Conservation (phyloP, 73 alveolate genomes). For the Paramecium octaurelia region DNA sequence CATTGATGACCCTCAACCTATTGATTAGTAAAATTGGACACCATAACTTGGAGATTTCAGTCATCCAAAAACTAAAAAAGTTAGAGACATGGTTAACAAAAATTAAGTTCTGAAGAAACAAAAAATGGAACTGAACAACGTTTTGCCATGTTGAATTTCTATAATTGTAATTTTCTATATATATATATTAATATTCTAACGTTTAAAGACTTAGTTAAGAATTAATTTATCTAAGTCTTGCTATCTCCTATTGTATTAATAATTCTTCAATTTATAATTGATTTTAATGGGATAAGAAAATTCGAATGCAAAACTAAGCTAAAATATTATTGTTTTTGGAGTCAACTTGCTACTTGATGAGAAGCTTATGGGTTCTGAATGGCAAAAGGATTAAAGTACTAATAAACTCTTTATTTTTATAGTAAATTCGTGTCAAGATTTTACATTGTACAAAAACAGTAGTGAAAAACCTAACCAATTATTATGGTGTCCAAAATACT, state of each 20-base stretch:
- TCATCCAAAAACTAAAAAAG: constrained; percentile 6
- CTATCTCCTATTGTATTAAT: too few relatives aligned
- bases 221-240: too few relatives aligned
- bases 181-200: too few relatives aligned
- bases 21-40: not conserved
- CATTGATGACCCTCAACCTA: not conserved
- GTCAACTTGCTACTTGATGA: not conserved
- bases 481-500: constrained; percentile 12
- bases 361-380: not conserved
- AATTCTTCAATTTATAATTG: too few relatives aligned
- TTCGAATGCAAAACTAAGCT: not conserved
- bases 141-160: not conserved
- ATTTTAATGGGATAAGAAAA: not conserved
- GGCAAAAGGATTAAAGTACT: constrained; percentile 4
- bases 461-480: not conserved
- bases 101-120: not conserved
- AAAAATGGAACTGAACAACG: not conserved
- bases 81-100: not conserved
- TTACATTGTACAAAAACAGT: not conserved
- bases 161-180: not conserved
- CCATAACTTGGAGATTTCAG: not conserved
- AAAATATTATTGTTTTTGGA: constrained; percentile 6
- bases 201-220: not conserved
- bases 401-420: not conserved
- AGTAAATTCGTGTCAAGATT: not conserved